Base-by-base conservation (phyloP, 768 basidiomycete genomes). In the Cystoderma amianthinum region DNA sequence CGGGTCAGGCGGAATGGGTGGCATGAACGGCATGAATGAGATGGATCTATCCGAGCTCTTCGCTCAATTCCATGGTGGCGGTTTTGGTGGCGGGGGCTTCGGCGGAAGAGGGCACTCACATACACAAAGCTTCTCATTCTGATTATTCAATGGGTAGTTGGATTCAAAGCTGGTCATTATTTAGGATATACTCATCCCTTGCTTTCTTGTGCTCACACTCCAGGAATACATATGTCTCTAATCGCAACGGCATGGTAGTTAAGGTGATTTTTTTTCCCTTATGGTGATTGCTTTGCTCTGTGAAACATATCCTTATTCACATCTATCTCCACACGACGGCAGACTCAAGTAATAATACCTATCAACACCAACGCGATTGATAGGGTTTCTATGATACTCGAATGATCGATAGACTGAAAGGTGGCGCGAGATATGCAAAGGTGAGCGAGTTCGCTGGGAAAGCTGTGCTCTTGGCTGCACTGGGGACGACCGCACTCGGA, bases 31-130 rank as follows among this genome's bases (percentile, higher is more conserved):
- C 3, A 68, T 67, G 61, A 53, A 48, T 10, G 58, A 64, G 36
- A 65, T 71, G 25, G 81, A 86, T 55, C 42, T 86, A 3, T 69
- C 80, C 0, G 74, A 82, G 32, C 48, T 85, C 2, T 83, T 86
- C 55, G 68, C 80, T 1, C 76, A 80, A 46, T 82, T 85, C 56
- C 68, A 72, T 23, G 74, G 76, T 5, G 62, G 63, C 12, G 62
- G 64, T 32, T 47, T 53, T 35, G 51, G 53, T 12, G 60, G 61
- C 2, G 57, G 63, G 16, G 52, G 54, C 2, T 54, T 62, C 25
- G 53, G 60, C 3, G 58, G 59, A 1, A 52, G 59, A 5, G 49
- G 56, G 11, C 43, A 58, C 11, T 49, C 53, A 4, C 51, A 52
- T 23, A 53, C 58, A 10, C 61, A 62, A 48, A 60, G 59, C 7